Percentiles rank a stretch among this genome's conserved stretches.
Evolutionary conservation across 352 stramenopile genomes (phyloP).

Genomic region (Elongisporangium senticosum): DNA sequence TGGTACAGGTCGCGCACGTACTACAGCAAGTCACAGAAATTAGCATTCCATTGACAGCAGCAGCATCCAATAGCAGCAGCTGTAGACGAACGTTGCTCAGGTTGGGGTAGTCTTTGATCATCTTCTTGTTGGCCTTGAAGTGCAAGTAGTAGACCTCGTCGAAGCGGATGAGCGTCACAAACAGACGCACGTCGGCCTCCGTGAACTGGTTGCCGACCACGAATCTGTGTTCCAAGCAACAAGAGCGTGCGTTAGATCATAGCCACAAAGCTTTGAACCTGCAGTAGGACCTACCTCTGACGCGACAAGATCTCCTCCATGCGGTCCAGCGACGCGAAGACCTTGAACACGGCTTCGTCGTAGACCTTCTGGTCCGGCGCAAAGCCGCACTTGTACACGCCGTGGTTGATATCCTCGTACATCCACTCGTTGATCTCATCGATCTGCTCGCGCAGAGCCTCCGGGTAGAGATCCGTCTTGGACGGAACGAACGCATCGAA

Average conservation of each 20-base stretch:
- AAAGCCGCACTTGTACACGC: conserved; percentile 84
- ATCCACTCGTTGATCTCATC: conserved; percentile 82
- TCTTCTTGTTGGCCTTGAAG: conserved; percentile 88
- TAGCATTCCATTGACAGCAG: background rate
- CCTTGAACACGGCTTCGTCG: conserved; percentile 42
- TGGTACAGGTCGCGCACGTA: conserved; percentile 91
- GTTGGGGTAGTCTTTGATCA: conserved; percentile 87
- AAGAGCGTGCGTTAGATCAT: background rate
- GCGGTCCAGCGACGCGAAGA: conserved; percentile 41
- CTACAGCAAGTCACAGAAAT: conserved; percentile 11
- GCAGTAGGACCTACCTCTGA: conserved; percentile 21
- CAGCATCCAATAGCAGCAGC: background rate
- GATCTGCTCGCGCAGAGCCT: conserved; percentile 55
- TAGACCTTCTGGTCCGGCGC: conserved; percentile 78
- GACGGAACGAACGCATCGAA: conserved; percentile 49
- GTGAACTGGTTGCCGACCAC: conserved; percentile 60
- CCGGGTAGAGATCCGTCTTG: conserved; percentile 53
- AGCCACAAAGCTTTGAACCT: background rate
- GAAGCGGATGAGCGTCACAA: conserved; percentile 76
- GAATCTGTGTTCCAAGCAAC: conserved; percentile 30
- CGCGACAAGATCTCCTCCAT: conserved; percentile 38
- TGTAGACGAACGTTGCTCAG: conserved; percentile 55
- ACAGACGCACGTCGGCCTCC: conserved; percentile 78
- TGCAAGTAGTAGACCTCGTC: conserved; percentile 82
- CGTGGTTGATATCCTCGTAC: conserved; percentile 82